A percentile compares a stretch with the other conserved stretches of the same genome.
These are phyloP conservation scores for Calonectria ilicicola DNA, from an alignment of 2,329 filamentous ascomycete species.

Conservation along the genomic window DNA sequence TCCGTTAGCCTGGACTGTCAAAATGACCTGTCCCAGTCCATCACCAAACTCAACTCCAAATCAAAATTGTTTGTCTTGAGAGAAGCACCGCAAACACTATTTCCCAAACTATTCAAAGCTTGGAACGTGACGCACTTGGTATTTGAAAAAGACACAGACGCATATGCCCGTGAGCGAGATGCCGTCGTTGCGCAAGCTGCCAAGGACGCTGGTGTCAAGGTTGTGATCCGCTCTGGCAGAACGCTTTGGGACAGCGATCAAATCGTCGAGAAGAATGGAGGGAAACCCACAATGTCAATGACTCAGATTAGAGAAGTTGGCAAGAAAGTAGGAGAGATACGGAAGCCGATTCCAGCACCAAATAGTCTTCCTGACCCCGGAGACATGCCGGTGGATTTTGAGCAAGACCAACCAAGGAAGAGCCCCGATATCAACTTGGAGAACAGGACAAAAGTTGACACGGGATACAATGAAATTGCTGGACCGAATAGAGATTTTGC, in stretches of 20 bases:
- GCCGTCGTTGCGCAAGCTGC: slow-evolving; percentile 69
- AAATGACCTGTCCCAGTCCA: slow-evolving; percentile 74
- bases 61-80: slow-evolving; percentile 79
- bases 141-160: slow-evolving; percentile 83
- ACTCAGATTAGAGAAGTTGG: slow-evolving; percentile 74
- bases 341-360: slow-evolving; percentile 71
- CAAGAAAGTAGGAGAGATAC: slow-evolving; percentile 71
- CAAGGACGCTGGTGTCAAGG: slow-evolving; percentile 73
- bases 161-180: slow-evolving; percentile 76
- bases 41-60: slow-evolving; percentile 76
- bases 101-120: slow-evolving; percentile 78
- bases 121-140: slow-evolving; percentile 83
- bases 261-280: slow-evolving; percentile 72
- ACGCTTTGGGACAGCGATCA: slow-evolving; percentile 82
- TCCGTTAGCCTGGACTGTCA: slow-evolving; percentile 75
- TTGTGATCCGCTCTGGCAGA: slow-evolving; percentile 73
- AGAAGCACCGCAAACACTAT: slow-evolving; percentile 77
- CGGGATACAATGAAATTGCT: slow-evolving; percentile 69
- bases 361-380: slow-evolving; percentile 73
- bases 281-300: slow-evolving; percentile 82
- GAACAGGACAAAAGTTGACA: slow-evolving; percentile 65
- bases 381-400: slow-evolving; percentile 68
- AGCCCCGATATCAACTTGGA: slow-evolving; percentile 71
- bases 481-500: slow-evolving; percentile 78
- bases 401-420: slow-evolving; percentile 63